Percentiles rank a stretch among this genome's conserved stretches.
These are phyloP conservation scores for Eimeria maxima DNA, from an alignment of 169 alveolate genomes.

Conservation along the genomic window DNA sequence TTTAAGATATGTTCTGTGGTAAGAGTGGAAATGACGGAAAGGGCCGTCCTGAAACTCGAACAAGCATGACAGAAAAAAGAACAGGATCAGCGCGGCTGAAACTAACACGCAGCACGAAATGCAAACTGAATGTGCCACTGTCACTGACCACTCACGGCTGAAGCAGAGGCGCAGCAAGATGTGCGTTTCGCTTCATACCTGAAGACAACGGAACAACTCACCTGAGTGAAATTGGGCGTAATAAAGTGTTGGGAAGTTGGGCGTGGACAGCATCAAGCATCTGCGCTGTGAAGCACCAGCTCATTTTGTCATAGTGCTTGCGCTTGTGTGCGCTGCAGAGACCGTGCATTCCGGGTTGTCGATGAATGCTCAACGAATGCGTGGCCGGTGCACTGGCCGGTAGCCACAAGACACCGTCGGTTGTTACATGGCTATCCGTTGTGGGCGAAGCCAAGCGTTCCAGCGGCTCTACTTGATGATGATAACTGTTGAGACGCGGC, in stretches of 20 bases:
- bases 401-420: background rate
- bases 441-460: background rate
- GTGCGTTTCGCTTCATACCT: background rate
- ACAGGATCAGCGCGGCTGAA: background rate
- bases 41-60: constrained; percentile 23
- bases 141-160: background rate
- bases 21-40: constrained; percentile 24
- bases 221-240: constrained; percentile 61
- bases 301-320: constrained; percentile 1
- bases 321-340: background rate
- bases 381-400: constrained; percentile 54
- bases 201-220: background rate
- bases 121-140: background rate
- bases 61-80: background rate
- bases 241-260: constrained; percentile 12
- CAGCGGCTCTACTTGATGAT: background rate
- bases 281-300: constrained; percentile 62
- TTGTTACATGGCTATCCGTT: background rate
- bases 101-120: background rate
- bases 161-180: background rate
- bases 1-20: constrained; percentile 35
- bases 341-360: background rate
- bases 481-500: background rate
- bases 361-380: background rate
- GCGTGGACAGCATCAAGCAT: constrained; percentile 63